These are phyloP conservation scores for Fusarium torulosum DNA, from an alignment of 2,329 filamentous ascomycete genomes.

Conservation along the genomic window DNA sequence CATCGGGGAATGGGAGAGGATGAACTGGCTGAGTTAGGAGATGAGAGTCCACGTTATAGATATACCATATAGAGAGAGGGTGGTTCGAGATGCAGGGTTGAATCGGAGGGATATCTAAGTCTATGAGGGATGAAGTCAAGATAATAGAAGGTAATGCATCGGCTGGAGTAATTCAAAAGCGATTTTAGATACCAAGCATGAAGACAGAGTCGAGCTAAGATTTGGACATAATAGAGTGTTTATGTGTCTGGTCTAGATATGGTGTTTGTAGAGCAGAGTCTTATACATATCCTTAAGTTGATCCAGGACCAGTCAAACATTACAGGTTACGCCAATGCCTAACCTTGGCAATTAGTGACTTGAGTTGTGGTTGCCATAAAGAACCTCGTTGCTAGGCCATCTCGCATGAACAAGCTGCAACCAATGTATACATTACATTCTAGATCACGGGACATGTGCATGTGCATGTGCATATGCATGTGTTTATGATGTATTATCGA, in stretches of 20 bases:
- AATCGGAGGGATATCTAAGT: neutral
- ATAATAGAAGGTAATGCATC: neutral
- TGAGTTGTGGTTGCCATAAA: neutral
- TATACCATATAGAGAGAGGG: slow-evolving; percentile 56
- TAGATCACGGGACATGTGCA: neutral
- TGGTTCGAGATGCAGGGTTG: neutral
- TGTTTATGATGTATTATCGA: neutral
- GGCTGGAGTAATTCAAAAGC: neutral
- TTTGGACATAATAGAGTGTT: neutral
- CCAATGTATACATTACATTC: neutral
- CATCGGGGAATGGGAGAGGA: slow-evolving; percentile 59
- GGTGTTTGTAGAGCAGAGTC: too few relatives aligned
- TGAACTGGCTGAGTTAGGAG: slow-evolving; percentile 63
- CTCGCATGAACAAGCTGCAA: neutral
- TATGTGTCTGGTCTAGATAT: too few relatives aligned
- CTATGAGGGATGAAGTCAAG: neutral
- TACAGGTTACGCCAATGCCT: too few relatives aligned
- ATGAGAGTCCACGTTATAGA: slow-evolving; percentile 64
- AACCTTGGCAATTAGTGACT: too few relatives aligned
- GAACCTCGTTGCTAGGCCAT: slow-evolving; percentile 1
- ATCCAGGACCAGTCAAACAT: neutral
- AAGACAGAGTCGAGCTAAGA: neutral
- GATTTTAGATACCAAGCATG: neutral
- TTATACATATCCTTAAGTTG: neutral
- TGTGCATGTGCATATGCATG: neutral